These are phyloP conservation scores for Lathyrus oleraceus DNA, from an alignment of 306 rosid genomes.

Conservation along the genomic window DNA sequence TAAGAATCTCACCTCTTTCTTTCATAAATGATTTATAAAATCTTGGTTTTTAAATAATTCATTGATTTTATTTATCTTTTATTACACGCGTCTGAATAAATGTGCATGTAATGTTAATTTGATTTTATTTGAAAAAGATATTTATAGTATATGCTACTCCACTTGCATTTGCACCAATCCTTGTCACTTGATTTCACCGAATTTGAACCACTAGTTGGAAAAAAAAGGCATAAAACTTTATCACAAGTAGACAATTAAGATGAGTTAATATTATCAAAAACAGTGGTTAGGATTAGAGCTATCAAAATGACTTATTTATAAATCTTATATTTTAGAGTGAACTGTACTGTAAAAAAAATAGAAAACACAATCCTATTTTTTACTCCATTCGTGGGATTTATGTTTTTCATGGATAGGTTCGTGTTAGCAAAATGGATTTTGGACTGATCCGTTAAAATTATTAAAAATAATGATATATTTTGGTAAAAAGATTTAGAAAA, in stretches of 20 bases:
- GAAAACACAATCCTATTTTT: no score
- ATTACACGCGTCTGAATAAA: slow-evolving; percentile 4
- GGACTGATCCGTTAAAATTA: no score
- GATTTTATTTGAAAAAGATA: background rate
- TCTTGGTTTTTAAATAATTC: background rate
- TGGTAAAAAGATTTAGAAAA: no score
- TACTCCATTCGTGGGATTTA: no score
- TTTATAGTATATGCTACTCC: background rate
- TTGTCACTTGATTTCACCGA: background rate
- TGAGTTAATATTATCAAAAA: background rate
- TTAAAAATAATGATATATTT: no score
- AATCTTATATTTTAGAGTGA: no score
- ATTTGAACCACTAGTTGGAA: background rate
- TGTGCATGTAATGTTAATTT: background rate
- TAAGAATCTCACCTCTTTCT: slow-evolving; percentile 28
- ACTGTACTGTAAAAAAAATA: no score
- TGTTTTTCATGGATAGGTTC: no score
- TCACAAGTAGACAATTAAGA: background rate
- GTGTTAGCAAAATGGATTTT: no score
- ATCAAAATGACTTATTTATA: no score
- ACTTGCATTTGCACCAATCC: background rate
- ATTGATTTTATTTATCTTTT: background rate
- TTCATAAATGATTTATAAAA: background rate
- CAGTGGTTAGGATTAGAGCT: background rate
- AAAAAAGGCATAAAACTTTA: background rate